Evolutionary conservation across 257 asterid species (phyloP), one percentile per base, ranked within the genome.

Genomic region (Plantago major): DNA sequence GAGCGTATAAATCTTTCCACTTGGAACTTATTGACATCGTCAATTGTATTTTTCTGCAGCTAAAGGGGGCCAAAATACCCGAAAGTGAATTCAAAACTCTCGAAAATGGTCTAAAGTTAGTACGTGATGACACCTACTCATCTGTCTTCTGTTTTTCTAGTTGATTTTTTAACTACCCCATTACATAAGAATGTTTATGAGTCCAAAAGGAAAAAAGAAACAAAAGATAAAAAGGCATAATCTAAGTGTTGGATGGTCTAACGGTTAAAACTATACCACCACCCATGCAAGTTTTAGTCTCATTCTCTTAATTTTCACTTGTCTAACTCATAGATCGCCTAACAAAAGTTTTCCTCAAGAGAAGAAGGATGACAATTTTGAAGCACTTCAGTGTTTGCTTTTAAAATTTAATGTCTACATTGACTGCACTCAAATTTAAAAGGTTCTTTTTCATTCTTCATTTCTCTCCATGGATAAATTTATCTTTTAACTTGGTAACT

Each of bases 71-170:
- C 71, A 92, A 92, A 75, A 53, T 89, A 64, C 97, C 99, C 9
- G 95, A 89, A 81, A 84, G 93, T 50, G 99, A 92, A 64, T 92
- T 56, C 38, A 84, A 78, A 63, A 74, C 82, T 70, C 91, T 92
- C 70, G 87, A 90, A 62, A 89, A 88, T 77, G 97, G 98, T 60
- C 80, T 89, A 73, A 92, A 92, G 97, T 92, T 71, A 82, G 99
- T 84, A 62, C 42, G 45, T 28, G 37, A 19, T 45, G 19, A 19
- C 45, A 61, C 4, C 53, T 46, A 7, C 51, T 18, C 6, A 9
- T 40, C 58, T 60, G 55, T 48, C 56, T 22, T 28, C 22, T 14
- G 59, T 63, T 11, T 19, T 0, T 22, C 33, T 28, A 51, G 7
- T 52, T 33, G 40, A 4, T 33, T 33, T 30, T 33, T 52, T 10